These are phyloP conservation scores for Phyllosticta ampelicida DNA, from an alignment of 2,329 filamentous ascomycete species.

Conservation along the genomic window DNA sequence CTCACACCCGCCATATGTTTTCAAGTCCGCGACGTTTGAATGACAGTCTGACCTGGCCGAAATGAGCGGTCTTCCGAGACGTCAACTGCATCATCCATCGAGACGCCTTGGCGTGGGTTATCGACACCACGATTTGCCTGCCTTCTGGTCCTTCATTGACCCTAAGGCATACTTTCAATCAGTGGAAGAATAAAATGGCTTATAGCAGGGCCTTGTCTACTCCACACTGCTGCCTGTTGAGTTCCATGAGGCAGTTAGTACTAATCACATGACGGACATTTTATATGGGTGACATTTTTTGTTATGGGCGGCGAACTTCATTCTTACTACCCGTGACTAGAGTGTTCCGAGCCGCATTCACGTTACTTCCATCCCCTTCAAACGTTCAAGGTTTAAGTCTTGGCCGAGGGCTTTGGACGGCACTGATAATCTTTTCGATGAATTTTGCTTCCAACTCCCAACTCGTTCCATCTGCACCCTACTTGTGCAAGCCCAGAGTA, in stretches of 20 bases:
- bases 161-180: constrained; percentile 40
- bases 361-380: no score
- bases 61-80: not conserved
- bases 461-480: no score
- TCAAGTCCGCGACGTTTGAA: no score
- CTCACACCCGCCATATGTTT: no score
- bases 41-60: not conserved
- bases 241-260: constrained; percentile 32
- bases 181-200: constrained; percentile 41
- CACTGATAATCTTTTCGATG: no score
- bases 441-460: no score
- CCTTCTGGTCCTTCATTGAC: constrained; percentile 36
- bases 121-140: constrained; percentile 39
- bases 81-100: not conserved
- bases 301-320: not conserved
- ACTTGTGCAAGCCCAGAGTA: no score
- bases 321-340: not conserved
- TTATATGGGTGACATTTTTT: not conserved
- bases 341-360: not conserved
- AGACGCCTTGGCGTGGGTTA: not conserved
- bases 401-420: no score
- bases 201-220: constrained; percentile 44
- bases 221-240: constrained; percentile 38
- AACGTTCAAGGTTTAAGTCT: no score
- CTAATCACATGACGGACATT: constrained; percentile 39